Evolutionary conservation across 192 early-diverging fungal genomes (phyloP).

Genomic region (Haplosporangium gracile): DNA sequence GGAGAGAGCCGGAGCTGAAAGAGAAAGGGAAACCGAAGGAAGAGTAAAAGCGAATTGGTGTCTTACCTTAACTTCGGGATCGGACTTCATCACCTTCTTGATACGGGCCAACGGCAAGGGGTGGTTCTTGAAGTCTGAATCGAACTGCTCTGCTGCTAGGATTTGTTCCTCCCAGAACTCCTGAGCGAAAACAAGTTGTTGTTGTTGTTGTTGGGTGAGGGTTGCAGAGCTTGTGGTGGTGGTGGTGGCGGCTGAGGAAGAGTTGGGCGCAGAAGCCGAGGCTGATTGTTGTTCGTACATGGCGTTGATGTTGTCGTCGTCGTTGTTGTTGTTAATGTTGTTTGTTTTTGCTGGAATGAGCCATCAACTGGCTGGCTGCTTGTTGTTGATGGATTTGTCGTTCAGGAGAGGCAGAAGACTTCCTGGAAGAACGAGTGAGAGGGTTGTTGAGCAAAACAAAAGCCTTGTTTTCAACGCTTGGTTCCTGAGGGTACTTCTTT

Average conservation of each 20-base stretch:
- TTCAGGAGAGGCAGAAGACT: background rate
- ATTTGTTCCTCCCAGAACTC: constrained; percentile 86
- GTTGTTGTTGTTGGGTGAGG: constrained; percentile 23
- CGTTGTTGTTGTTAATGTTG: background rate
- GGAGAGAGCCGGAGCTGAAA: background rate
- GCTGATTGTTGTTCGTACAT: constrained; percentile 24
- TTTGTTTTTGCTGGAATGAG: background rate
- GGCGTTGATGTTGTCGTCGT: background rate
- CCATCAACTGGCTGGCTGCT: background rate
- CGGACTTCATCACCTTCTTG: constrained; percentile 99
- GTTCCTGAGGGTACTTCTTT: background rate
- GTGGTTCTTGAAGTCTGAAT: constrained; percentile 94
- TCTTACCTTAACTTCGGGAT: constrained; percentile 92
- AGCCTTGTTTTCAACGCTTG: background rate
- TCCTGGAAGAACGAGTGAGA: background rate
- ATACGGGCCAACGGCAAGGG: constrained; percentile 94
- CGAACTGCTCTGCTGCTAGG: constrained; percentile 71
- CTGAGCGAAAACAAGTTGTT: constrained; percentile 40
- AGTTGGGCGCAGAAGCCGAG: constrained; percentile 11
- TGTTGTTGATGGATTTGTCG: background rate
- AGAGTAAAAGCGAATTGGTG: background rate
- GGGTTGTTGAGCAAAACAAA: background rate
- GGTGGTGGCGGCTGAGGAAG: constrained; percentile 11
- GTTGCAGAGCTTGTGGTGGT: background rate
- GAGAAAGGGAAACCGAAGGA: background rate